These are phyloP conservation scores for Papilionanthe hybrid DNA, from an alignment of 116 monocot genomes.

Conservation along the genomic window DNA sequence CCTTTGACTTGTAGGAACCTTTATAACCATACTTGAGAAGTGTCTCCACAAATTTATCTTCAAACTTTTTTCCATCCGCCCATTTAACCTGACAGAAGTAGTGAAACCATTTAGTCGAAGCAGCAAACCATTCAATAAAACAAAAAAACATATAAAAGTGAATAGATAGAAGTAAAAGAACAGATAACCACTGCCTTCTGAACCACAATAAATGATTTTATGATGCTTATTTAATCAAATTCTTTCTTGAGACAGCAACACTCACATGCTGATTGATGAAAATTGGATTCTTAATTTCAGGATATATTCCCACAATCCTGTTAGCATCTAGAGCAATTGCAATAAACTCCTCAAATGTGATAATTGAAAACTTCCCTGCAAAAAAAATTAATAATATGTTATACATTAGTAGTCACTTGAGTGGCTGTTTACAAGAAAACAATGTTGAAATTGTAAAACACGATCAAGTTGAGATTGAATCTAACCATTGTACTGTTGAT, in stretches of 20 bases:
- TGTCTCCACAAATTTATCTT: constrained; percentile 81
- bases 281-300: constrained; percentile 90
- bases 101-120: background rate
- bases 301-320: constrained; percentile 89
- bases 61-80: constrained; percentile 71
- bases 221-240: background rate
- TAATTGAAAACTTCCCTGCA: constrained; percentile 69
- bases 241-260: constrained; percentile 4
- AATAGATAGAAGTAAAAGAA: background rate
- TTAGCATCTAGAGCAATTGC: constrained; percentile 74
- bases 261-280: constrained; percentile 92
- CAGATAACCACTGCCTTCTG: too few species aligned
- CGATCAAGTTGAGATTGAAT: constrained; percentile 3
- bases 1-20: constrained; percentile 76
- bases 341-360: constrained; percentile 93
- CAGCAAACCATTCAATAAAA: too few species aligned
- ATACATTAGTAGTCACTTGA: background rate
- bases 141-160: too few species aligned
- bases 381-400: background rate
- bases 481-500: constrained; percentile 90
- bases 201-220: background rate
- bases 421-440: background rate
- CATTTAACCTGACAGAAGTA: constrained; percentile 69
- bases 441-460: background rate
- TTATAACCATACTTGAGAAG: constrained; percentile 83